Evolutionary conservation across 2,329 filamentous ascomycete species (phyloP), one percentile per base, ranked within the genome.

Genomic region (Penicillium griseofulvum): DNA sequence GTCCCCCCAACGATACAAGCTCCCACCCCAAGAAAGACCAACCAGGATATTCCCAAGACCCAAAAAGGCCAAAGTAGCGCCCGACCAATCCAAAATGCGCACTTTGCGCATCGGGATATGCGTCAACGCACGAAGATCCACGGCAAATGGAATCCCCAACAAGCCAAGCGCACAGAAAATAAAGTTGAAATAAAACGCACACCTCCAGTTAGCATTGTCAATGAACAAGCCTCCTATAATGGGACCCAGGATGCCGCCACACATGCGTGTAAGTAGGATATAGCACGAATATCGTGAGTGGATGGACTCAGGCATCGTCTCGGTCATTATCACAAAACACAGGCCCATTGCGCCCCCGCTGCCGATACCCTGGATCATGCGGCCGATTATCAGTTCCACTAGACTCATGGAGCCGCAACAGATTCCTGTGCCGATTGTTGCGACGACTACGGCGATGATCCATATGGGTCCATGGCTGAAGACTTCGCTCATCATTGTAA

Each of bases 401-500:
- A 79, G 67, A 31, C 64, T 71, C 49, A 72, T 61, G 0, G 74
- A 65, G 4, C 75, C 67, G 14, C 72, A 71, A 57, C 76, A 79
- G 12, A 80, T 65, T 3, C 78, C 71, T 0, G 76, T 77, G 14
- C 79, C 80, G 9, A 74, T 60, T 1, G 76, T 79, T 60, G 81
- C 80, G 59, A 80, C 67, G 2, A 75, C 53, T 0, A 81, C 65
- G 0, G 77, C 76, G 0, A 65, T 55, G 11, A 81, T 68, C 42
- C 81, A 72, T 46, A 78, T 67, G 5, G 72, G 66, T 22, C 76
- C 76, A 19, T 79, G 76, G 2, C 79, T 80, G 54, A 83, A 80
- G 2, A 71, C 59, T 16, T 70, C 65, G 17, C 66, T 65, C 14
- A 70, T 44, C 62, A 71, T 70, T 19, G 65, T 56, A 52, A 69